Evolutionary conservation across 2,329 filamentous ascomycete species (phyloP), one percentile per base, ranked within the genome.

Genomic region (Neonectria sp.): DNA sequence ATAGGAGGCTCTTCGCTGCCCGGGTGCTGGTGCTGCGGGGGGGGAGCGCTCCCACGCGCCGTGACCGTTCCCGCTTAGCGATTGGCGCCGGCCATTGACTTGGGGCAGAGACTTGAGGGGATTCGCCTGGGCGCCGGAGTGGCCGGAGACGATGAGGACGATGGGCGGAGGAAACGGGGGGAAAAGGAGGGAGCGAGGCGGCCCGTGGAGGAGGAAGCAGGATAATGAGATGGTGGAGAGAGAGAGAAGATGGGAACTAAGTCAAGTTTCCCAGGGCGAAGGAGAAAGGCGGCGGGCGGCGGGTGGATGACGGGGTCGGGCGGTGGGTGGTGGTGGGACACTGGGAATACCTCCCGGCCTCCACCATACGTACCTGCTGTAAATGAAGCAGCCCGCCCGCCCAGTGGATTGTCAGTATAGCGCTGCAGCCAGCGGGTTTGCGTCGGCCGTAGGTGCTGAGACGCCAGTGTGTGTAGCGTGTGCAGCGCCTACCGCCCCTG

Each of bases 41-140:
- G 86, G 86, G 85, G 84, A 84, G 86, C 76, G 80, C 80, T 86
- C 85, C 86, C 86, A 85, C 85, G 84, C 86, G 86, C 85, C 86
- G 86, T 84, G 85, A 86, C 85, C 84, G 84, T 81, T 80, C 77
- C 79, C 81, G 79, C 76, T 84, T 89, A 89, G 79, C 84, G 83
- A 81, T 85, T 85, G 82, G 85, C 81, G 80, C 84, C 82, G 85
- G 84, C 85, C 88, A 90, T 90, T 86, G 85, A 84, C 86, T 77
- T 79, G 65, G 68, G 68, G 71, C 66, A 66, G 62, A 68, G 68
- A 49, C 59, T 57, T 57, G 66, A 55, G 68, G 60, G 60, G 60
- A 63, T 69, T 55, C 56, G 65, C 68, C 65, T 68, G 56, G 55
- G 49, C 57, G 63, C 60, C 58, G 68, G 62, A 61, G 65, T 35